Evolutionary conservation across 805 yeast genomes (phyloP).

Genomic region (Pichia membranifaciens): DNA sequence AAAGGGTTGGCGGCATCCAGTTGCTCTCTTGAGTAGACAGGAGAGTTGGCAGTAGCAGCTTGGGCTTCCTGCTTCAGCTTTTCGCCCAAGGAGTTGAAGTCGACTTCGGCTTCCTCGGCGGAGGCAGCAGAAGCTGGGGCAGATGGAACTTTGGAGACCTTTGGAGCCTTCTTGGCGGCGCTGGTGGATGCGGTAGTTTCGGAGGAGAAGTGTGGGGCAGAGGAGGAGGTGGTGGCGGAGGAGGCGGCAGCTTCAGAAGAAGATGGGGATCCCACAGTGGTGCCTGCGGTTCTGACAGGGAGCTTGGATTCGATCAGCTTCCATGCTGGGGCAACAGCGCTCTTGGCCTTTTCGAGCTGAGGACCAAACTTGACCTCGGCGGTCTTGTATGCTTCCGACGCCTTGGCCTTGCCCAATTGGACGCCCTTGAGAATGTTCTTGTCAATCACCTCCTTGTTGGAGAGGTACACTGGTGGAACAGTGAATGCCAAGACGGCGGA

Average conservation of each 20-base stretch:
- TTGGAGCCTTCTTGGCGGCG: no score
- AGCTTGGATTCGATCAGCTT: slow-evolving; percentile 49
- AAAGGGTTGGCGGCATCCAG: slow-evolving; percentile 9
- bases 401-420: slow-evolving; percentile 45
- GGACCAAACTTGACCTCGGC: slow-evolving; percentile 48
- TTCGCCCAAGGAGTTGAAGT: slow-evolving; percentile 16
- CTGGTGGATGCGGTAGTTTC: no score
- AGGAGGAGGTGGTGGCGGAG: slow-evolving; percentile 2
- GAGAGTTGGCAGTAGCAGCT: slow-evolving; percentile 8
- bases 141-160: neutral
- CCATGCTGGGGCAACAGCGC: slow-evolving; percentile 64
- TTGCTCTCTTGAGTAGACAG: slow-evolving; percentile 13
- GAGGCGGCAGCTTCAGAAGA: slow-evolving; percentile 8
- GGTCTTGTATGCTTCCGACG: slow-evolving; percentile 35
- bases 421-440: slow-evolving; percentile 45
- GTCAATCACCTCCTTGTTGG: slow-evolving; percentile 74
- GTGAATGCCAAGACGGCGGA: slow-evolving; percentile 62
- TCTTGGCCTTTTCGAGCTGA: slow-evolving; percentile 48
- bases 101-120: slow-evolving; percentile 10
- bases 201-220: neutral
- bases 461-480: slow-evolving; percentile 66
- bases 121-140: slow-evolving; percentile 1
- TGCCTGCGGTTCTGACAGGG: slow-evolving; percentile 65
- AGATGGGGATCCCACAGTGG: slow-evolving; percentile 41
- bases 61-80: slow-evolving; percentile 15